phyloP scores from a whole-genome alignment of 768 basidiomycete species.

The Dioszegia crocea region DNA sequence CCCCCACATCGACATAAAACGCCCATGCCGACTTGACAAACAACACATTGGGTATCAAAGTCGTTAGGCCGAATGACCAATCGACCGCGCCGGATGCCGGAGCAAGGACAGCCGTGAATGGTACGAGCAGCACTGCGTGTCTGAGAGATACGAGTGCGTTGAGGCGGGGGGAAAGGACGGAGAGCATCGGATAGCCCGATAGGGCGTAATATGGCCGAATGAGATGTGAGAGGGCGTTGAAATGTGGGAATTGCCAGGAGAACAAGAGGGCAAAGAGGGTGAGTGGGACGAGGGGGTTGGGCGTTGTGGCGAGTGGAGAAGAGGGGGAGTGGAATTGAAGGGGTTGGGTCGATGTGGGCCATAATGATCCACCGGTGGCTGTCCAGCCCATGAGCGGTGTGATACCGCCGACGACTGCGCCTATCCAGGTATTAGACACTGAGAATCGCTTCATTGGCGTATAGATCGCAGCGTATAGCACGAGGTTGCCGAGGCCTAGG shows the following conservation, averaged over 20 bases:
- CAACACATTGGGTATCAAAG: conserved; percentile 68
- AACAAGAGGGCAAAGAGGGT: conserved; percentile 79
- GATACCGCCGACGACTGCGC: conserved; percentile 82
- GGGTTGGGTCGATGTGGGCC: conserved; percentile 63
- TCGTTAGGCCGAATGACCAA: conserved; percentile 77
- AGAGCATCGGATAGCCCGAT: conserved; percentile 90
- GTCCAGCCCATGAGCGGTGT: conserved; percentile 99
- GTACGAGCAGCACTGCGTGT: conserved; percentile 65
- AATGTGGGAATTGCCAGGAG: conserved; percentile 99
- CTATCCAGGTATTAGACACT: conserved; percentile 87
- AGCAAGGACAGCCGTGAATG: conserved; percentile 71
- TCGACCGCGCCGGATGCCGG: conserved; percentile 92
- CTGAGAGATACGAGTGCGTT: conserved; percentile 83
- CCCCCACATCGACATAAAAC: conserved; percentile 65
- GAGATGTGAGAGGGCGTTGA: conserved; percentile 85
- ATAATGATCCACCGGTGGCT: conserved; percentile 75
- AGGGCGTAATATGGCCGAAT: conserved; percentile 84
- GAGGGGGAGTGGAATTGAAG: conserved; percentile 61
- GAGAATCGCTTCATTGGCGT: conserved; percentile 85
- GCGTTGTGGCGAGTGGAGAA: conserved; percentile 40
- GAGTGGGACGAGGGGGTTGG: conserved; percentile 77
- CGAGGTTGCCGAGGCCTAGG: conserved; percentile 77
- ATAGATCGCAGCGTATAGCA: conserved; percentile 84
- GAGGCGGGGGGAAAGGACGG: conserved; percentile 67
- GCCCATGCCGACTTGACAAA: conserved; percentile 65